Percentiles rank a stretch among this genome's conserved stretches.
Conservation (phyloP, 2,329 filamentous ascomycete species). For the Paraphaeosphaeria sporulosa region DNA sequence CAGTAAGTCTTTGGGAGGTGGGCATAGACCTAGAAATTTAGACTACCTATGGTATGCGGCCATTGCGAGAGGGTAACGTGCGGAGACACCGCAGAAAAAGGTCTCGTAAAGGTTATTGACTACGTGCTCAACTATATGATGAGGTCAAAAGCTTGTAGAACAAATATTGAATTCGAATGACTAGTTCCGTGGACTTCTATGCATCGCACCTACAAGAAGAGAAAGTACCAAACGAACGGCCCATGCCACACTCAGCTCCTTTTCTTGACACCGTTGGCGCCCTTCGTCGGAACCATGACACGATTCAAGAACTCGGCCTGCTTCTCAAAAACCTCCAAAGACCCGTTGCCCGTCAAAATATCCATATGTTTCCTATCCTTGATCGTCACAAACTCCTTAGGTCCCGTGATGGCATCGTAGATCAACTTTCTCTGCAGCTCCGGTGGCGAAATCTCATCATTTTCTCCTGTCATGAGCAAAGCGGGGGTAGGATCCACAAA, state of each 20-base stretch:
- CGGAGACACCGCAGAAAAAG: too few relatives aligned
- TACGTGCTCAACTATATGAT: too few relatives aligned
- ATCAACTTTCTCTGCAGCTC: conserved; percentile 15
- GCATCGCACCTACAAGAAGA: background rate
- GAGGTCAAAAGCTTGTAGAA: too few relatives aligned
- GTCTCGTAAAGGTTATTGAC: too few relatives aligned
- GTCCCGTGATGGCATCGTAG: conserved; percentile 12
- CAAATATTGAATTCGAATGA: background rate
- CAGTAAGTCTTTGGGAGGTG: too few relatives aligned
- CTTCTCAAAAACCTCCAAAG: conserved; percentile 9
- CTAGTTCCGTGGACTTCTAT: background rate
- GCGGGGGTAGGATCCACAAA: conserved; percentile 14
- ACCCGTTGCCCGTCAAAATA: conserved; percentile 13
- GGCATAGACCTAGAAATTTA: too few relatives aligned
- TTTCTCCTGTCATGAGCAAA: conserved; percentile 7
- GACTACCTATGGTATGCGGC: too few relatives aligned
- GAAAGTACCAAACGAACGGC: background rate
- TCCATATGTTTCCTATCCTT: conserved; percentile 15
- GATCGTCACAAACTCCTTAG: conserved; percentile 9
- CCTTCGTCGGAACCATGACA: background rate
- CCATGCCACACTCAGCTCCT: background rate
- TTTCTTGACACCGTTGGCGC: conserved; percentile 16
- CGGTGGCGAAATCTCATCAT: conserved; percentile 15
- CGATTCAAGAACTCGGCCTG: conserved; percentile 10
- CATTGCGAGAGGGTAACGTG: too few relatives aligned